phyloP scores from a whole-genome alignment of 371 early-diverging fungal species.

The Mucor saturninus region DNA sequence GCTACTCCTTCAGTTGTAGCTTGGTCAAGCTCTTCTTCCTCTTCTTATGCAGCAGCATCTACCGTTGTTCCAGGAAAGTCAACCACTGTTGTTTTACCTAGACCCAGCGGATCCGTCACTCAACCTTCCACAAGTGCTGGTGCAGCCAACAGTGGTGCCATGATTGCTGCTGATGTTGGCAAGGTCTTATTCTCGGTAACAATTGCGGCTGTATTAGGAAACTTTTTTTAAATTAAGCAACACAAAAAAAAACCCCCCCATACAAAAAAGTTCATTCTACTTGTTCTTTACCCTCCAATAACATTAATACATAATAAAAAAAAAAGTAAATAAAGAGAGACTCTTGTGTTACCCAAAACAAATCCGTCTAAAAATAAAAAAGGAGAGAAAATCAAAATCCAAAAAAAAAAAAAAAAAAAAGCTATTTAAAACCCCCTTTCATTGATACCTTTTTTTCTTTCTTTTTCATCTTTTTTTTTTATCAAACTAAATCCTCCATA shows the following conservation, averaged over 20 bases:
- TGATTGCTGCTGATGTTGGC: constrained; percentile 1
- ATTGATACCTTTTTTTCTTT: constrained; percentile 2
- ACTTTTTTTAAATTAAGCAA: neutral
- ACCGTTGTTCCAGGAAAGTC: neutral
- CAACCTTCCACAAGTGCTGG: constrained; percentile 12
- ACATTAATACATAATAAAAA: neutral
- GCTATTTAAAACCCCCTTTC: constrained; percentile 4
- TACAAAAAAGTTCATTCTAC: neutral
- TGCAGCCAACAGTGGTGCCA: neutral
- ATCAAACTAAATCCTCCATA: constrained; percentile 3
- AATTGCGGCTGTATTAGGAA: constrained; percentile 17
- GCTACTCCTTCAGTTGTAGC: constrained; percentile 13
- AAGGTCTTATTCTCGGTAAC: constrained; percentile 16
- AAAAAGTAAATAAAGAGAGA: neutral
- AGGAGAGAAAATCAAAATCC: neutral
- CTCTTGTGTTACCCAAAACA: too few species aligned
- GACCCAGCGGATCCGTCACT: constrained; percentile 21
- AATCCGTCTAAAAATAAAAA: neutral
- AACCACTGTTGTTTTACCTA: constrained; percentile 9
- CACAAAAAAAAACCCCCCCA: too few species aligned
- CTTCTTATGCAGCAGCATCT: constrained; percentile 8
- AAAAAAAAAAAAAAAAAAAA: constrained; percentile 3
- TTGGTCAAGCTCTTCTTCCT: constrained; percentile 20
- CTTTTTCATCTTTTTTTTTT: constrained; percentile 7
- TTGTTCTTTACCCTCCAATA: neutral